phyloP scores from a whole-genome alignment of 306 rosid genomes.

The Sphenostylis stenocarpa region DNA sequence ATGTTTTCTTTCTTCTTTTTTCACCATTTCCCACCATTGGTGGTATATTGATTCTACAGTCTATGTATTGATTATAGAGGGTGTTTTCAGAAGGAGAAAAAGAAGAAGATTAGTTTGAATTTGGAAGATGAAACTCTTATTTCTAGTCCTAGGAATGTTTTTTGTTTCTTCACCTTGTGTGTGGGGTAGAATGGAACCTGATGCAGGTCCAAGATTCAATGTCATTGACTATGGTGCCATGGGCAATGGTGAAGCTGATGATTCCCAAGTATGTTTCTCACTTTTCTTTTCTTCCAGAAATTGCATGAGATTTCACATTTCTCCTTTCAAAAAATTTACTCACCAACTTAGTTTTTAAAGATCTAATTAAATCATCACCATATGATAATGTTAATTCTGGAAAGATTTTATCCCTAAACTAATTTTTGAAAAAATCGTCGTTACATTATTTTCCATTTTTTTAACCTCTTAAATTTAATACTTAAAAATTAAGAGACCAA shows the following conservation, averaged over 20 bases:
- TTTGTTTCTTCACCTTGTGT: conserved; percentile 9
- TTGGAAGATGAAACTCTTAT: conserved; percentile 19
- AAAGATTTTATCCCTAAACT: too few species aligned
- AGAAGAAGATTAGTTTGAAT: background rate
- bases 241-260: conserved; percentile 50
- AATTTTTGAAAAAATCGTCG: too few species aligned
- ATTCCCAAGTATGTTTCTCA: conserved; percentile 39
- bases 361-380: too few species aligned
- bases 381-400: too few species aligned
- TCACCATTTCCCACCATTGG: background rate
- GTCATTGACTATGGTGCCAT: conserved; percentile 46
- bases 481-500: too few species aligned
- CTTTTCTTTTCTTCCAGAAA: background rate
- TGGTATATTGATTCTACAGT: background rate
- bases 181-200: background rate
- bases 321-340: too few species aligned
- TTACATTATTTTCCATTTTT: background rate
- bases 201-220: conserved; percentile 15
- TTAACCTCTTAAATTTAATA: too few species aligned
- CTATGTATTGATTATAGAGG: background rate
- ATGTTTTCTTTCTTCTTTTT: too few species aligned
- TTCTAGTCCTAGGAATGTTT: background rate
- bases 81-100: background rate
- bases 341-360: too few species aligned
- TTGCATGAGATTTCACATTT: too few species aligned